Evolutionary conservation across 169 alveolate species (phyloP), one percentile per base, ranked within the genome.

Genomic region (Cryptosporidium viatorum): DNA sequence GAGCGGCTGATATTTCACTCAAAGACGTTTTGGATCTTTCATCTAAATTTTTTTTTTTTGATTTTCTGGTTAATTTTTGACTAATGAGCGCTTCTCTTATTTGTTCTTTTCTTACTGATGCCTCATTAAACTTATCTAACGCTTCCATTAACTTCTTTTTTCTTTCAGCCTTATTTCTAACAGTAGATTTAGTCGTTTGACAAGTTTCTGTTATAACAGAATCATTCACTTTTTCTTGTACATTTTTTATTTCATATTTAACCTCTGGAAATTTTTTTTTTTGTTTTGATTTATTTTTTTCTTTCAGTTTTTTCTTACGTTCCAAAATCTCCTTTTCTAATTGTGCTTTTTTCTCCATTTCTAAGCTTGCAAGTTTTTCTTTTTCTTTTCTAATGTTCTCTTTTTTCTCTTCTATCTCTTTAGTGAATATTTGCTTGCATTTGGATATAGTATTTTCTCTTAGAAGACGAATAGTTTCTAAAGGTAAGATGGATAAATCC

Each of bases 81-180:
- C 10, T n/a, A 21, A 5, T 26, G 33, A 35, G 31, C 10, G 43
- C 18, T 16, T 29, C 50, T 65, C 50, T 65, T 8, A 31, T 65
- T 35, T 31, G 16, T 33, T 65, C 50, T 29, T 65, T 65, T 35
- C 3, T 26, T 7, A 65, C 3, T 0, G 51, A 65, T 33, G 31
- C 16, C 7, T 65, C 71, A 9, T 65, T 39, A 14, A 16, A n/a
- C 43, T 12, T 65, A 12, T 4, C 18, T 5, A 35, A 1, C 1
- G 6, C 29, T 10, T 65, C 50, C 12, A 14, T n/a, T 2, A 35
- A 65, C 50, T 33, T 65, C 16, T 10, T 65, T 65, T 26, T 65
- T 35, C 71, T 65, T 65, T 65, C 50, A 65, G 71, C 43, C 29
- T 37, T 65, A 65, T 29, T 18, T 65, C 71, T 65, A 29, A 65